These are phyloP conservation scores for Pyrus hybrid DNA, from an alignment of 331 rosid species.

Conservation along the genomic window DNA sequence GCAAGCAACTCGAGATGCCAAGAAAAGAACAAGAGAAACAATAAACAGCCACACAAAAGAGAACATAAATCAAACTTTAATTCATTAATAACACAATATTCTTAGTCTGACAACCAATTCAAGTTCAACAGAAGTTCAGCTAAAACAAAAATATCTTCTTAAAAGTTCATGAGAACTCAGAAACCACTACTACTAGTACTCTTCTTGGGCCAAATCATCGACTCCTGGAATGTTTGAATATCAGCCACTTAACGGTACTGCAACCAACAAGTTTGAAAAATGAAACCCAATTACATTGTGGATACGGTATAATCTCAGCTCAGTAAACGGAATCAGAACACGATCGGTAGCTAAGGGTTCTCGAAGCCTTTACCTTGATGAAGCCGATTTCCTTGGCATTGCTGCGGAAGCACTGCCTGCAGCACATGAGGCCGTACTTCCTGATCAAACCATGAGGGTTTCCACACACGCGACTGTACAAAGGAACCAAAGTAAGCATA, in stretches of 20 bases:
- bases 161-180: slow-evolving; percentile 3
- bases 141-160: slow-evolving; percentile 12
- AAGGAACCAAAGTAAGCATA: background rate
- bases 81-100: slow-evolving; percentile 1
- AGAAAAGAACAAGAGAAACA: background rate
- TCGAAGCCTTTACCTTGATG: slow-evolving; percentile 45
- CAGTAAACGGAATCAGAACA: background rate
- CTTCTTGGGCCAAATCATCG: slow-evolving; percentile 1
- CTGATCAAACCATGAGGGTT: slow-evolving; percentile 86
- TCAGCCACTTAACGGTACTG: slow-evolving; percentile 61
- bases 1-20: background rate
- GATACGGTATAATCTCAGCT: background rate
- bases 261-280: slow-evolving; percentile 4
- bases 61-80: background rate
- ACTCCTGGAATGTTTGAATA: background rate
- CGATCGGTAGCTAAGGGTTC: background rate
- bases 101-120: slow-evolving; percentile 2
- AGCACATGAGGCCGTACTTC: slow-evolving; percentile 86
- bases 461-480: slow-evolving; percentile 75
- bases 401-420: slow-evolving; percentile 96
- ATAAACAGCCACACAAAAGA: background rate
- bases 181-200: background rate
- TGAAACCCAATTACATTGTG: background rate
- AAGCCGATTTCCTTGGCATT: slow-evolving; percentile 96
- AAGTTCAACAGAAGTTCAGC: slow-evolving; percentile 13